Evolutionary conservation across 352 stramenopile species (phyloP), one percentile per base, ranked within the genome.

Genomic region (Blastocystis sp.): DNA sequence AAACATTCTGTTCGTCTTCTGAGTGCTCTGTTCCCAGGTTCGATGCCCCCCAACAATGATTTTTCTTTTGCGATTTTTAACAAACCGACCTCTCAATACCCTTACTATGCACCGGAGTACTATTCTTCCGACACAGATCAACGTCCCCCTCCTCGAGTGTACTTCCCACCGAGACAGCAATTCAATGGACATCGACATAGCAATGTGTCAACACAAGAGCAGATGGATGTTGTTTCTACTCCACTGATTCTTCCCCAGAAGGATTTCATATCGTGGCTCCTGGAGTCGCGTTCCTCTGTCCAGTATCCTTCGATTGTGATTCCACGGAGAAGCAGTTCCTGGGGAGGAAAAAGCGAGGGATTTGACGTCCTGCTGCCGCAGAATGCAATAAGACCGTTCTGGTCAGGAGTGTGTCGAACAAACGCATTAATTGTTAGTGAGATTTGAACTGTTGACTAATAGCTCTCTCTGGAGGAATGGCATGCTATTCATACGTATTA

Each of bases 91-190:
- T 30, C 70, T 13, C 34, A 24, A 24, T 13, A 45, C 20, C 70
- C 70, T 5, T 81, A 81, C 37, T 81, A 81, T 43, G 70, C 70
- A 20, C 70, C 70, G 18, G 70, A 81, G 26, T 81, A 63, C n/a
- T 62, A 50, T n/a, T 65, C 45, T 5, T n/a, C 8, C 24, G 54
- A 37, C 13, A 37, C 13, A 3, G 50, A n/a, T 4, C 70, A 30
- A 11, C 45, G 16, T 30, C 9, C 37, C 9, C 68, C 68, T 26
- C 24, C 34, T 37, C 68, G 37, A 8, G 68, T 56, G 24, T 79
- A 79, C 18, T 79, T 63, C 39, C 34, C 68, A 26, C 68, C 68
- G 20, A 41, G 37, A 26, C 34, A 13, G 50, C 26, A 7, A 4
- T 8, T 26, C 8, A 30, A 30, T 66, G 16, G 56, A 8, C 56